Evolutionary conservation across 192 early-diverging fungal genomes (phyloP).

Genomic region (Geranomyces variabilis): DNA sequence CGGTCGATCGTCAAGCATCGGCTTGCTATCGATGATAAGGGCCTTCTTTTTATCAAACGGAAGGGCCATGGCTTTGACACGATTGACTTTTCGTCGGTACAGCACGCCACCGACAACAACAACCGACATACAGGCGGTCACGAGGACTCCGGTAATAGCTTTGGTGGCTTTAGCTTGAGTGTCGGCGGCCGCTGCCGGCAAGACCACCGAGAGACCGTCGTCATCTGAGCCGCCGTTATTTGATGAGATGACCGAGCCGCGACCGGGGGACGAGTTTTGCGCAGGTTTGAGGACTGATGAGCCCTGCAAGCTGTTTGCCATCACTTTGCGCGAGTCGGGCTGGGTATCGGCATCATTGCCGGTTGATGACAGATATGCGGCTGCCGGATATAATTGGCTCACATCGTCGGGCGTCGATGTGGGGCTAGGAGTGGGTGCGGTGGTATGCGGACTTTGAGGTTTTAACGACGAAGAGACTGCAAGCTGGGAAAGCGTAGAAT

Average conservation of each 20-base stretch:
- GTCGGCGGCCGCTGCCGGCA: background rate
- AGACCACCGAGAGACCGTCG: background rate
- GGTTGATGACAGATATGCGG: background rate
- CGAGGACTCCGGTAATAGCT: background rate
- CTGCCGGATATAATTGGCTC: background rate
- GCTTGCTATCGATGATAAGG: background rate
- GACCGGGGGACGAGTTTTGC: background rate
- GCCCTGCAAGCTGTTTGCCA: background rate
- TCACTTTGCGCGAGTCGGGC: background rate
- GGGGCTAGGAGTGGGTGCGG: background rate
- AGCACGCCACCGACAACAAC: constrained; percentile 2
- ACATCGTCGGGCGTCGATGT: background rate
- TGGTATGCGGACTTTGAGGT: background rate
- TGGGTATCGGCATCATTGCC: background rate
- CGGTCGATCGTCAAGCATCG: background rate
- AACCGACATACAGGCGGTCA: background rate
- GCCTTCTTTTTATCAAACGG: background rate
- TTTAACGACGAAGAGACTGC: background rate
- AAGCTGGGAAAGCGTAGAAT: background rate
- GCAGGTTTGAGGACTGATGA: background rate
- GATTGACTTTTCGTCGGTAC: constrained; percentile 7
- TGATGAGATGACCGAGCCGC: background rate
- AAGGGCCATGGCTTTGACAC: constrained; percentile 3
- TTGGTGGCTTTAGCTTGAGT: background rate
- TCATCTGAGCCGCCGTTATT: background rate